Evolutionary conservation across 495 filamentous ascomycete genomes (phyloP).

Genomic region (Haplographium delicatum): DNA sequence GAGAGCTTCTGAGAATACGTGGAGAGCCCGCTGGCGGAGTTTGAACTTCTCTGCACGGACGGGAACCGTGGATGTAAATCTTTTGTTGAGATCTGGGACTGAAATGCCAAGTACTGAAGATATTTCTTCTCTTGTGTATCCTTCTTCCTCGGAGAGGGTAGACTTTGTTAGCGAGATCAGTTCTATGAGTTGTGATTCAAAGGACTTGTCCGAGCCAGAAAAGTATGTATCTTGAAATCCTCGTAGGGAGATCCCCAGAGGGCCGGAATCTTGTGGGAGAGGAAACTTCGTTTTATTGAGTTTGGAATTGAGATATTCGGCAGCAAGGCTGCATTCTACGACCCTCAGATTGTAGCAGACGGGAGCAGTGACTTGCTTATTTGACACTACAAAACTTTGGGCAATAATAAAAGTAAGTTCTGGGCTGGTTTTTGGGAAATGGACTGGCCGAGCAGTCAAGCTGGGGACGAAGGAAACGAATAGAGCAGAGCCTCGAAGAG

Average conservation of each 20-base stretch:
- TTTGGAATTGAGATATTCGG: slow-evolving; percentile 53
- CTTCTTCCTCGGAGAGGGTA: slow-evolving; percentile 64
- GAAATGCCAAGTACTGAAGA: slow-evolving; percentile 63
- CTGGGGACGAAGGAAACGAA: slow-evolving; percentile 85
- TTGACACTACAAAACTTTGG: slow-evolving; percentile 85
- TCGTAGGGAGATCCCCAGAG: slow-evolving; percentile 75
- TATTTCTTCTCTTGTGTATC: slow-evolving; percentile 86
- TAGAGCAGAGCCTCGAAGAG: slow-evolving; percentile 74
- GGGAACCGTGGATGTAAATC: slow-evolving; percentile 79
- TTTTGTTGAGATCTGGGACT: slow-evolving; percentile 62
- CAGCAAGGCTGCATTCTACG: slow-evolving; percentile 88
- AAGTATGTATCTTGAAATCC: slow-evolving; percentile 83
- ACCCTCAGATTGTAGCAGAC: slow-evolving; percentile 96
- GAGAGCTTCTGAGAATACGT: slow-evolving; percentile 85
- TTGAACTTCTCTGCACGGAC: slow-evolving; percentile 85
- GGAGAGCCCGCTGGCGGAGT: slow-evolving; percentile 77
- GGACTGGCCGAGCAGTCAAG: slow-evolving; percentile 69
- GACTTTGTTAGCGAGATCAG: slow-evolving; percentile 59
- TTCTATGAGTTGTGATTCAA: slow-evolving; percentile 62
- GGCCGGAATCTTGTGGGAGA: slow-evolving; percentile 74
- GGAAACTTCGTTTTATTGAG: slow-evolving; percentile 51
- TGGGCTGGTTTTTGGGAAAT: slow-evolving; percentile 78
- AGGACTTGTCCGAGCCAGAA: slow-evolving; percentile 45
- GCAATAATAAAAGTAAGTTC: slow-evolving; percentile 90
- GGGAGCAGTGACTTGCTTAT: slow-evolving; percentile 91